phyloP scores from a whole-genome alignment of 371 early-diverging fungal species.

The Vittaforma corneae region DNA sequence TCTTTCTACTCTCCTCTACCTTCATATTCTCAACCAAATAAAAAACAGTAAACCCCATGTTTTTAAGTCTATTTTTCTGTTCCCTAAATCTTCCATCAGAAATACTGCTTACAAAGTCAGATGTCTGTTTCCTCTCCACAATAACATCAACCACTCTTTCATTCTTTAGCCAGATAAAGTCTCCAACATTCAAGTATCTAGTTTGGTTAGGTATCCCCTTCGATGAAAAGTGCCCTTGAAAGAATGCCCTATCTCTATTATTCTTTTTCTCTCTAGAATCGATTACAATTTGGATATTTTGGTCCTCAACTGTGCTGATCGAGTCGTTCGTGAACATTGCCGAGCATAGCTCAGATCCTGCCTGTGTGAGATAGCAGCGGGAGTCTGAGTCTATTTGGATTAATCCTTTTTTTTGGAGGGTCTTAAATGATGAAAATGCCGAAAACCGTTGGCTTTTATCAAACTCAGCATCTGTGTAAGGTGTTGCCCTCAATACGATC shows the following conservation, averaged over 20 bases:
- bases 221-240: conserved; percentile 36
- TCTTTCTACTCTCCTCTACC: conserved; percentile 18
- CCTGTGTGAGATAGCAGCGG: conserved; percentile 42
- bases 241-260: conserved; percentile 39
- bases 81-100: conserved; percentile 82
- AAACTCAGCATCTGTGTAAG: conserved; percentile 37
- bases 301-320: not conserved
- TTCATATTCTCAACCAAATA: conserved; percentile 46
- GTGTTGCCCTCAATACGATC: conserved; percentile 21
- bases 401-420: conserved; percentile 39
- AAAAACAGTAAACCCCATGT: conserved; percentile 23
- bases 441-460: conserved; percentile 20
- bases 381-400: conserved; percentile 42
- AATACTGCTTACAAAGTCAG: conserved; percentile 76
- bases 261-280: conserved; percentile 55
- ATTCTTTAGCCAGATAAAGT: conserved; percentile 56
- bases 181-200: conserved; percentile 48
- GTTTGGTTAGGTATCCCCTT: conserved; percentile 36
- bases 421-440: conserved; percentile 43
- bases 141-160: conserved; percentile 72
- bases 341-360: conserved; percentile 26
- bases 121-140: conserved; percentile 79
- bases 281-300: conserved; percentile 40
- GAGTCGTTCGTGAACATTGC: conserved; percentile 15
- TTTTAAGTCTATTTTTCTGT: conserved; percentile 66